Conservation (phyloP, 129 eudicot species). For the Gnaphalium uliginosum region DNA sequence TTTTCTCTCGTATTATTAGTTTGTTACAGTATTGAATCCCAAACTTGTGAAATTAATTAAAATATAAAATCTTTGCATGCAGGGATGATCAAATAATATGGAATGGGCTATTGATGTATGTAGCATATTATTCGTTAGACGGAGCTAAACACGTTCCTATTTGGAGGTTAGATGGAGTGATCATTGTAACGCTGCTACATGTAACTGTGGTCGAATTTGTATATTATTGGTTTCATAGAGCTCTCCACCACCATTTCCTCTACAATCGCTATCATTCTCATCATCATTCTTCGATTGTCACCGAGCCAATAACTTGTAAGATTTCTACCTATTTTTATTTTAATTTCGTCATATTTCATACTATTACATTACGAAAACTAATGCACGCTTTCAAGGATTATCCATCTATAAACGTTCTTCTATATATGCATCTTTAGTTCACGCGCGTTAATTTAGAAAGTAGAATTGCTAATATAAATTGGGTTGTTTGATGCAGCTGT, state of each 20-base stretch:
- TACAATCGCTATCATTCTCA: slow-evolving; percentile 75
- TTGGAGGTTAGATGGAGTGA: slow-evolving; percentile 62
- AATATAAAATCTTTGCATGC: neutral
- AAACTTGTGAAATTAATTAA: too few species aligned
- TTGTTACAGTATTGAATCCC: too few species aligned
- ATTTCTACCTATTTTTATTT: neutral
- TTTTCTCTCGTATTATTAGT: too few species aligned
- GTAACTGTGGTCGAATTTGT: slow-evolving; percentile 60
- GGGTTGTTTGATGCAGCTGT: slow-evolving; percentile 50
- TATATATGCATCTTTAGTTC: neutral
- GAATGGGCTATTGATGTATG: slow-evolving; percentile 43
- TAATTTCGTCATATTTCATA: neutral
- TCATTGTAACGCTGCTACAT: slow-evolving; percentile 45
- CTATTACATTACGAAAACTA: neutral
- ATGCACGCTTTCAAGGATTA: too few species aligned
- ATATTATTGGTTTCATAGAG: slow-evolving; percentile 79
- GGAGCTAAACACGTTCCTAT: slow-evolving; percentile 30
- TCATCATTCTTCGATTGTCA: slow-evolving; percentile 72
- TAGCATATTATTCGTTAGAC: slow-evolving; percentile 15
- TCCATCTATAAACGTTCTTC: too few species aligned
- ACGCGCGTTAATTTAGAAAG: neutral
- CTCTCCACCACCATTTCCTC: slow-evolving; percentile 72
- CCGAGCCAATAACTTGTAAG: slow-evolving; percentile 74
- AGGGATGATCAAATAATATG: slow-evolving; percentile 83
- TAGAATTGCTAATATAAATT: neutral